Evolutionary conservation across 148 eudicot genomes (phyloP).

Genomic region (Fagopyrum esculentum): DNA sequence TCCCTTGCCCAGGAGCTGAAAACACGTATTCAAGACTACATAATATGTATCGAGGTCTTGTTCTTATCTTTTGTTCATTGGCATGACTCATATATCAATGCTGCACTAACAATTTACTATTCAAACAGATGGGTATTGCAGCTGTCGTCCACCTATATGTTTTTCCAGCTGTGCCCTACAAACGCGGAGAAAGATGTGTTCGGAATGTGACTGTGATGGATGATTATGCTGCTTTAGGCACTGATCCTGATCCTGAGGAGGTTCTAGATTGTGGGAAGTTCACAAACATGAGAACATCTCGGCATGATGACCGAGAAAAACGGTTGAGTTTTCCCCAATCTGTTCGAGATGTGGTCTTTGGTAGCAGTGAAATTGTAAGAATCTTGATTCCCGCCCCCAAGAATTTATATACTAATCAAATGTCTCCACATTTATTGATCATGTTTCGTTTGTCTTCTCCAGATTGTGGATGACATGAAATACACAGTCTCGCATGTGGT

Average conservation of each 20-base stretch:
- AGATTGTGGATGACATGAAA: conserved; percentile 97
- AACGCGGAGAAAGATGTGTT: conserved; percentile 93
- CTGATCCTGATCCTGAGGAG: conserved; percentile 90
- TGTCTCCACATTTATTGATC: background rate
- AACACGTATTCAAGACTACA: conserved; percentile 85
- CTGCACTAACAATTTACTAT: conserved; percentile 8
- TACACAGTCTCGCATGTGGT: conserved; percentile 95
- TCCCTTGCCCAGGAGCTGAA: conserved; percentile 83
- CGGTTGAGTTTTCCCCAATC: conserved; percentile 76
- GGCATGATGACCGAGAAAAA: conserved; percentile 54
- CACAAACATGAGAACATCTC: conserved; percentile 38
- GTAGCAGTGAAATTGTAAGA: conserved; percentile 95
- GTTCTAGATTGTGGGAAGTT: conserved; percentile 66
- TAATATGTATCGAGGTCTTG: conserved; percentile 90
- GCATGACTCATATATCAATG: background rate
- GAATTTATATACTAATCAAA: background rate
- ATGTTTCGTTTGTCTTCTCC: conserved; percentile 13
- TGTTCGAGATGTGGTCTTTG: conserved; percentile 90
- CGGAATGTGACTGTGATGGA: conserved; percentile 90
- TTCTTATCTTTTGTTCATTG: background rate
- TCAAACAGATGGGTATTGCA: conserved; percentile 88
- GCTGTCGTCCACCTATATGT: conserved; percentile 91
- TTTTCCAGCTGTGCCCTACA: conserved; percentile 88
- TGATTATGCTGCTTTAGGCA: conserved; percentile 85
- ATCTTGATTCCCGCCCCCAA: background rate